These are phyloP conservation scores for Fusarium sp. DNA, from an alignment of 2,329 filamentous ascomycete genomes.

Conservation along the genomic window DNA sequence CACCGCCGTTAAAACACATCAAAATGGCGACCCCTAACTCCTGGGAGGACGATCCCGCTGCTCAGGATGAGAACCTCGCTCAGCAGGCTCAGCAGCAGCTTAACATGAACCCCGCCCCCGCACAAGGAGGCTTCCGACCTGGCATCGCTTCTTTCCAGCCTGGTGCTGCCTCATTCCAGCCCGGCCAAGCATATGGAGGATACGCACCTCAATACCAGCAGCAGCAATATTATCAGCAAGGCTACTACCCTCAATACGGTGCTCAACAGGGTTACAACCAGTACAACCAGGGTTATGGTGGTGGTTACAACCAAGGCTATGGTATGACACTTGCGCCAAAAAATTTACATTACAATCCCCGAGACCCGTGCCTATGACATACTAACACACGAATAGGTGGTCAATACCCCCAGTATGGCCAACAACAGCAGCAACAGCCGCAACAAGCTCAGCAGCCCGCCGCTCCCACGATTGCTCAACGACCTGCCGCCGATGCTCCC, in stretches of 20 bases:
- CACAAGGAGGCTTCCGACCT: conserved; percentile 62
- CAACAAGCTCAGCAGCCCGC: conserved; percentile 58
- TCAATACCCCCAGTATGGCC: conserved; percentile 66
- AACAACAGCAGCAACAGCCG: conserved; percentile 52
- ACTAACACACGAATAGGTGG: conserved; percentile 54
- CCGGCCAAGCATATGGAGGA: conserved; percentile 75
- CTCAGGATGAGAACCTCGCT: conserved; percentile 82
- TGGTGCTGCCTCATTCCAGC: conserved; percentile 76
- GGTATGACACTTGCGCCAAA: conserved; percentile 39
- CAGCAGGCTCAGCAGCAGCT: conserved; percentile 81
- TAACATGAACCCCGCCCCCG: conserved; percentile 72
- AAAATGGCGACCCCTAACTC: conserved; percentile 92
- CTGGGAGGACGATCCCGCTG: conserved; percentile 89
- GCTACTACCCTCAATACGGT: conserved; percentile 71
- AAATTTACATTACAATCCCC: not conserved
- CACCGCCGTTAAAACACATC: conserved; percentile 26
- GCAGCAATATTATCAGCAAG: conserved; percentile 63
- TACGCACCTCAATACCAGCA: conserved; percentile 68
- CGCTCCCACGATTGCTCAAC: conserved; percentile 43
- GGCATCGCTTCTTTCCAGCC: conserved; percentile 77
- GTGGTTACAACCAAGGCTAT: conserved; percentile 63
- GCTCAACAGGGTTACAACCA: conserved; percentile 61
- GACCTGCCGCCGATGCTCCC: conserved; percentile 51
- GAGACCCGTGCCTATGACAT: conserved; percentile 11
- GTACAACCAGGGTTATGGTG: conserved; percentile 67